Evolutionary conservation across 495 filamentous ascomycete genomes (phyloP).

Genomic region (Tuber aestivum): DNA sequence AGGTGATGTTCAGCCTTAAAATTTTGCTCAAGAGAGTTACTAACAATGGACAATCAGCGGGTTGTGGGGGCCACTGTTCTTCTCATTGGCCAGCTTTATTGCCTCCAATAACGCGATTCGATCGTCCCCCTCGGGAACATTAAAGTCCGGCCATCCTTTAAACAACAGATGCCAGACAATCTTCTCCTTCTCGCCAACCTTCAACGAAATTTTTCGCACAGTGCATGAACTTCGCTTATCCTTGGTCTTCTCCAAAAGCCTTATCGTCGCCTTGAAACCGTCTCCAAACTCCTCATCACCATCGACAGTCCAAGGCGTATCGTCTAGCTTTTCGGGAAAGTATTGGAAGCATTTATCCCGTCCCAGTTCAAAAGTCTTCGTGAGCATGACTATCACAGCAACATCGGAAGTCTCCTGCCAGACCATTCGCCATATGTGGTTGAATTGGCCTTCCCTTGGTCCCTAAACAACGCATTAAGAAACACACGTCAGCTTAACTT

Average conservation of each 20-base stretch:
- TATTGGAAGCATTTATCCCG: slow-evolving; percentile 89
- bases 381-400: slow-evolving; percentile 92
- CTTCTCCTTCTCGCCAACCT: slow-evolving; percentile 58
- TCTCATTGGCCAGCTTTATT: slow-evolving; percentile 66
- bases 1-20: slow-evolving; percentile 13
- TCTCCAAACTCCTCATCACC: slow-evolving; percentile 58
- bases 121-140: slow-evolving; percentile 74
- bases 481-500: slow-evolving; percentile 16
- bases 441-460: slow-evolving; percentile 63
- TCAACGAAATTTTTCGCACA: slow-evolving; percentile 51
- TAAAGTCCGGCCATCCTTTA: slow-evolving; percentile 89
- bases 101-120: slow-evolving; percentile 71
- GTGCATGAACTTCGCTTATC: slow-evolving; percentile 47
- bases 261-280: slow-evolving; percentile 54
- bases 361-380: slow-evolving; percentile 75
- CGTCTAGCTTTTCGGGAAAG: slow-evolving; percentile 60
- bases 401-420: slow-evolving; percentile 73
- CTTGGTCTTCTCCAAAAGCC: slow-evolving; percentile 50
- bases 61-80: slow-evolving; percentile 58
- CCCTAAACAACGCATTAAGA: slow-evolving; percentile 53
- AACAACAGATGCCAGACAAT: slow-evolving; percentile 86
- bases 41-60: slow-evolving; percentile 73
- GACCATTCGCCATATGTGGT: slow-evolving; percentile 94
- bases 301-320: slow-evolving; percentile 53
- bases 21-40: slow-evolving; percentile 13